Conservation (phyloP, 805 yeast genomes). For the Huiozyma sinensis region DNA sequence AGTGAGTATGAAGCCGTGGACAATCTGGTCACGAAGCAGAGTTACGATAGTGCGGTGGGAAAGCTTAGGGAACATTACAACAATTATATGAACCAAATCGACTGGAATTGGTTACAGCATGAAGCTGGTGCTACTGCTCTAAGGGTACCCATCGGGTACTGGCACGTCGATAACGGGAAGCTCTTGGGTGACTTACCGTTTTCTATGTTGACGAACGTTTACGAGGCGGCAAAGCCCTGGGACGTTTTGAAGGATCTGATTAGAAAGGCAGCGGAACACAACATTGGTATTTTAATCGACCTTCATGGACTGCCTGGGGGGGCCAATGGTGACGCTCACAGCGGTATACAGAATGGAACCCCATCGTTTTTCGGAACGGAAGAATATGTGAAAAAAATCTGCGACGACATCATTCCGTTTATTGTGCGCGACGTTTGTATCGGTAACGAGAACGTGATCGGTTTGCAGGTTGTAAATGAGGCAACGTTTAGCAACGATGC, state of each 20-base stretch:
- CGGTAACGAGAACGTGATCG: constrained; percentile 57
- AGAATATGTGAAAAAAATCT: constrained; percentile 32
- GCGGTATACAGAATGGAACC: constrained; percentile 44
- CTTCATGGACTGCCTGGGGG: constrained; percentile 89
- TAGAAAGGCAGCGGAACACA: constrained; percentile 45
- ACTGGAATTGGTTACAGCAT: constrained; percentile 66
- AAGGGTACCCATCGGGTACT: constrained; percentile 84
- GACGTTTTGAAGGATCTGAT: constrained; percentile 42
- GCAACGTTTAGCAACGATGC: constrained; percentile 52
- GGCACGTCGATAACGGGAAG: constrained; percentile 64
- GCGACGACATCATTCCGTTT: constrained; percentile 43
- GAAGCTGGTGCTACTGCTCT: constrained; percentile 62
- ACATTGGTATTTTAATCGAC: constrained; percentile 72
- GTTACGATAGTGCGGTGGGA: constrained; percentile 42
- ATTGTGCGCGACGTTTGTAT: constrained; percentile 48
- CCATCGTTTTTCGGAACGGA: constrained; percentile 32
- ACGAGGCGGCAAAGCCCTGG: constrained; percentile 60
- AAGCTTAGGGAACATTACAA: constrained; percentile 58
- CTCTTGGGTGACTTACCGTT: constrained; percentile 52
- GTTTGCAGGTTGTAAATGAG: constrained; percentile 80
- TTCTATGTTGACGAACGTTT: constrained; percentile 42
- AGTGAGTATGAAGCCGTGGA: constrained; percentile 67
- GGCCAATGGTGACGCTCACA: constrained; percentile 77
- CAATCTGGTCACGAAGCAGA: constrained; percentile 36
- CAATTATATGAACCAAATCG: constrained; percentile 49